Percentiles rank a stretch among this genome's conserved stretches.
Conservation (phyloP, 2,329 filamentous ascomycete species). For the Ceratocystis albifundus region DNA sequence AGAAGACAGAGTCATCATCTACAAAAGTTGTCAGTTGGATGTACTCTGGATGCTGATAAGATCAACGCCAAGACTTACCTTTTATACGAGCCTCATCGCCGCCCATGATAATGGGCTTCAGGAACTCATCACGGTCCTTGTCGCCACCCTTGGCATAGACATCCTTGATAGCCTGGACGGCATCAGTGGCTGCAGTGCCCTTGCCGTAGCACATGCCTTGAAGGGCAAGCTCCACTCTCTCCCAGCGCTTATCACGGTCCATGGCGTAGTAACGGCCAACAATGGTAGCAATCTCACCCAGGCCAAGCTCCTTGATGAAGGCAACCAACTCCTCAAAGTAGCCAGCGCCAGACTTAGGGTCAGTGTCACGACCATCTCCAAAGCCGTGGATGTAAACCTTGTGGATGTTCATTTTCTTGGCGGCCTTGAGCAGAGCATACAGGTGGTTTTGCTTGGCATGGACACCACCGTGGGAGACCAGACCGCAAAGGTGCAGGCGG, state of each 20-base stretch:
- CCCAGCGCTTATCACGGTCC: conserved; percentile 99
- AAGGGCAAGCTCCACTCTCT: conserved; percentile 78
- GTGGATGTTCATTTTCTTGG: conserved; percentile 76
- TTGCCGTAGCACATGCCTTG: conserved; percentile 78
- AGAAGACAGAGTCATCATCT: conserved; percentile 93
- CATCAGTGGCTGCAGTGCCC: conserved; percentile 74
- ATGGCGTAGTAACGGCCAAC: conserved; percentile 97
- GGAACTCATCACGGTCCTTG: conserved; percentile 85
- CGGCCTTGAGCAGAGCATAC: conserved; percentile 73
- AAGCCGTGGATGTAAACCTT: conserved; percentile 99
- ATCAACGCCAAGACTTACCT: conserved; percentile 40
- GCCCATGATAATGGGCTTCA: conserved; percentile 92
- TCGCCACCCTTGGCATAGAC: conserved; percentile 62
- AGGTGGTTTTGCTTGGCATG: conserved; percentile 94
- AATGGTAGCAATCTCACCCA: conserved; percentile 80
- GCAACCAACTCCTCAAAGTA: conserved; percentile 82
- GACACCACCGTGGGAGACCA: conserved; percentile 91
- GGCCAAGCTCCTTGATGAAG: conserved; percentile 68
- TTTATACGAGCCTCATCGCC: conserved; percentile 77
- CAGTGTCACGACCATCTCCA: conserved; percentile 92
- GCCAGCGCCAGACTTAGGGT: conserved; percentile 81
- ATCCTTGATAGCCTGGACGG: conserved; percentile 74
- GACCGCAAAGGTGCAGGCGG: conserved; percentile 78
- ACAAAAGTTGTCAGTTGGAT: conserved; percentile 22
- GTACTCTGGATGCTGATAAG: background rate